A percentile compares a stretch with the other conserved stretches of the same genome.
phyloP scores from a whole-genome alignment of 2,329 filamentous ascomycete genomes.

The Pestalotiopsis sp. region DNA sequence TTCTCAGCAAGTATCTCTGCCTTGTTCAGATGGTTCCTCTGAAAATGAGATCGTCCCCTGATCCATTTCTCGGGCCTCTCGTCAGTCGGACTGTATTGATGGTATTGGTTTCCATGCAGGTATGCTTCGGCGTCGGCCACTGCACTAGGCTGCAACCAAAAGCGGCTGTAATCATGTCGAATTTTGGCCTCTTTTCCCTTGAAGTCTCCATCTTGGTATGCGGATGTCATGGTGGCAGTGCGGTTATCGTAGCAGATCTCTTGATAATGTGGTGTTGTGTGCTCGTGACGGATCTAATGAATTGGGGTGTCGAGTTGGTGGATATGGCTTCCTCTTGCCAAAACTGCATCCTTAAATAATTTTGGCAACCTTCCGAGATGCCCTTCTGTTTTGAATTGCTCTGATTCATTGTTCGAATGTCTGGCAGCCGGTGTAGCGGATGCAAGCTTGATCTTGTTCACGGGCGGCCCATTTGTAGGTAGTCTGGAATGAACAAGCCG shows the following conservation, averaged over 20 bases:
- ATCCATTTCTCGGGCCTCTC: not conserved
- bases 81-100: not conserved
- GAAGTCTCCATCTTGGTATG: not conserved
- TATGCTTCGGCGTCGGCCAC: not conserved
- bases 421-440: too few relatives aligned
- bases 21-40: not conserved
- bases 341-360: too few relatives aligned
- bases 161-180: not conserved
- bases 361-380: too few relatives aligned
- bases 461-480: too few relatives aligned
- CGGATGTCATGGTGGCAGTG: not conserved
- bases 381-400: too few relatives aligned
- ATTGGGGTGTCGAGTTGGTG: too few relatives aligned
- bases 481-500: too few relatives aligned
- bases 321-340: too few relatives aligned
- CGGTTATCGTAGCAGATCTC: not conserved
- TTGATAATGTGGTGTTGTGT: too few relatives aligned
- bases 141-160: not conserved
- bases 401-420: too few relatives aligned
- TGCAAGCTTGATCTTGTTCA: too few relatives aligned
- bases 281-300: too few relatives aligned
- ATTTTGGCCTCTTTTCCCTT: not conserved
- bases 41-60: not conserved
- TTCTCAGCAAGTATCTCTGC: constrained; percentile 7
- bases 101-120: not conserved